phyloP scores from a whole-genome alignment of 2,329 filamentous ascomycete species.

The Beauveria caledonica region DNA sequence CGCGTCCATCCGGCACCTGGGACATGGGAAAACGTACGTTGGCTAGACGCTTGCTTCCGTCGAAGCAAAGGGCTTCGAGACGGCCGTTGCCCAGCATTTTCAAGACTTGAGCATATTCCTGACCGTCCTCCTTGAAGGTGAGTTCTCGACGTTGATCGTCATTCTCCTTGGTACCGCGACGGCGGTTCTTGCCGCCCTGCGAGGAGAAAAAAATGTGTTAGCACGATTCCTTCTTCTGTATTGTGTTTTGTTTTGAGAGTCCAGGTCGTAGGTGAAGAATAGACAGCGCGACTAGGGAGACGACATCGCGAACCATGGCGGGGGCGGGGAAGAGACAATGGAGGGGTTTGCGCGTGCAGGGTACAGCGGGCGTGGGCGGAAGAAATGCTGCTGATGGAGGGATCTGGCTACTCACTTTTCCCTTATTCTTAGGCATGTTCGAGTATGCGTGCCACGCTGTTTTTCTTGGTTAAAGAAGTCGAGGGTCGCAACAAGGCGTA shows the following conservation, averaged over 20 bases:
- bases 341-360: slow-evolving; percentile 10
- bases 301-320: slow-evolving; percentile 9
- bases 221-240: not conserved
- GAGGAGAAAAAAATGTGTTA: slow-evolving; percentile 15
- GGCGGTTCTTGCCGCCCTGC: slow-evolving; percentile 95
- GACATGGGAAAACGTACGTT: slow-evolving; percentile 24
- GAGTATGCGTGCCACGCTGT: slow-evolving; percentile 9
- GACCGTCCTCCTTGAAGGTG: slow-evolving; percentile 97
- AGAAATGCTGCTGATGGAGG: not conserved
- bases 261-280: not conserved
- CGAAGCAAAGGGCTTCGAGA: slow-evolving; percentile 89
- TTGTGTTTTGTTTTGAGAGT: not conserved
- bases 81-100: slow-evolving; percentile 97
- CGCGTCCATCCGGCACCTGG: not conserved
- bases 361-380: not conserved
- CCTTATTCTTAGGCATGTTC: slow-evolving; percentile 98
- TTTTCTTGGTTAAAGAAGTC: not conserved
- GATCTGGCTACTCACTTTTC: slow-evolving; percentile 62
- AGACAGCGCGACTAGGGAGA: not conserved
- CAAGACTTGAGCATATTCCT: slow-evolving; percentile 51
- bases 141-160: slow-evolving; percentile 99
- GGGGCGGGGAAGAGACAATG: slow-evolving; percentile 14
- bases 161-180: slow-evolving; percentile 98
- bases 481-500: slow-evolving; percentile 4
- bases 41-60: slow-evolving; percentile 51